These are phyloP conservation scores for Cardamine occulta DNA, from an alignment of 345 rosid species.

Conservation along the genomic window DNA sequence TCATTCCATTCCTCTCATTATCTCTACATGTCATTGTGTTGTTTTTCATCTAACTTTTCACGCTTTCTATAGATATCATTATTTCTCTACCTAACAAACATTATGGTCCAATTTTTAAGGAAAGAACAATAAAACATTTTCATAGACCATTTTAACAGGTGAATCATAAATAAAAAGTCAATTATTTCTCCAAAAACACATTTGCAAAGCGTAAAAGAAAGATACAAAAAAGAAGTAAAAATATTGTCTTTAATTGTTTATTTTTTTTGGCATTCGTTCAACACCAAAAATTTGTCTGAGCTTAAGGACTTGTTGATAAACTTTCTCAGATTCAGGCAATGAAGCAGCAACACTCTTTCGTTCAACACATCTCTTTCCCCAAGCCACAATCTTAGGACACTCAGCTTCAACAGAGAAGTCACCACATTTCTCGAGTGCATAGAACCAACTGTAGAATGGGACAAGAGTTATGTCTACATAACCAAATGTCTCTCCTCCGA, in stretches of 20 bases:
- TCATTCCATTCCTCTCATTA: too few species aligned
- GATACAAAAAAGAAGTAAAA: background rate
- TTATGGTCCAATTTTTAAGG: too few species aligned
- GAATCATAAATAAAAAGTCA: background rate
- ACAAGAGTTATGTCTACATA: constrained; percentile 44
- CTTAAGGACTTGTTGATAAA: constrained; percentile 44
- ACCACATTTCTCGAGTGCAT: constrained; percentile 41
- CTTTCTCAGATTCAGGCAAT: constrained; percentile 42
- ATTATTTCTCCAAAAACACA: constrained; percentile 4
- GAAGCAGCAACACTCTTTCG: constrained; percentile 39
- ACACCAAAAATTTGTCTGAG: constrained; percentile 41
- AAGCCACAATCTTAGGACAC: constrained; percentile 44
- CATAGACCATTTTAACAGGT: background rate
- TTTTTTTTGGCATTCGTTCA: constrained; percentile 12
- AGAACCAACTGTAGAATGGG: constrained; percentile 48
- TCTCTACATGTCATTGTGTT: too few species aligned
- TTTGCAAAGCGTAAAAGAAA: background rate
- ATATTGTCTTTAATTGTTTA: too few species aligned
- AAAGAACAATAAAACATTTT: background rate
- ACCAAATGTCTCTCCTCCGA: constrained; percentile 44
- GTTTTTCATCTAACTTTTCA: too few species aligned
- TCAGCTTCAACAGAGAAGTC: constrained; percentile 41
- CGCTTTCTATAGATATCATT: too few species aligned
- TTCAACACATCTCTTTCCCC: constrained; percentile 45
- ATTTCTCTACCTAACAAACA: too few species aligned